Base-by-base conservation (phyloP, 2,329 filamentous ascomycete genomes). In the Lojkania enalia region DNA sequence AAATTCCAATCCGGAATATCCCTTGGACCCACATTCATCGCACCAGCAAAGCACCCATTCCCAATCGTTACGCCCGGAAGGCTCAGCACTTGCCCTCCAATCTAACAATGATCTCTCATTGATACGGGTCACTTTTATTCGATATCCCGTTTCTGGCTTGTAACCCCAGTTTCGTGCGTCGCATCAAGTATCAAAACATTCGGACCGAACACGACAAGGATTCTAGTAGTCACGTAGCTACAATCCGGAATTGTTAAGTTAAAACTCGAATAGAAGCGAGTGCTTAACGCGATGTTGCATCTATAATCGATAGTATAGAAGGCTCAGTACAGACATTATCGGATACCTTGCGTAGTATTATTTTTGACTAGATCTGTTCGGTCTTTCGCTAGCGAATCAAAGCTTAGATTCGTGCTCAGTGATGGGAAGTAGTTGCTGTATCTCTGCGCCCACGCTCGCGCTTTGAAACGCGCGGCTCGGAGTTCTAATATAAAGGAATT, bases 251-350 rank as follows among this genome's bases (percentile, higher is more conserved):
- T 75, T 0, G 75, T 76, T 3, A 76, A 49, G 36, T 79, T 79
- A 63, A 82, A 82, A 54, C 83, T 84, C 33, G 81, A 74, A 55
- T 86, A 88, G 59, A 85, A 85, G n/a, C 76, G 71, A 31, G 80
- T 72, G 5, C 84, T 84, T 0, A 86, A 71, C 4, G 70, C 74
- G 51, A 86, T 78, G 55, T 87, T 87, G 61, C 80, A 81, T 1
- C 84, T 84, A 46, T 87, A 86, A 60, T 87, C 84, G 23, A 85
- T 74, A 29, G 72, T 74, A 87, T 72, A 0, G 83, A 82, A 0
- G 83, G 78, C 54, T 87, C 83, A 25, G 86, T 77, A 50, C 78
- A 78, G 18, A 71, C 73, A 49, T 18, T 65, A 19, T 64, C 60
- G 20, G 66, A 65, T 29, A 61, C 60, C 19, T 57, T 58, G n/a